phyloP scores from a whole-genome alignment of 768 basidiomycete species.

The Agaricus subrufescens region DNA sequence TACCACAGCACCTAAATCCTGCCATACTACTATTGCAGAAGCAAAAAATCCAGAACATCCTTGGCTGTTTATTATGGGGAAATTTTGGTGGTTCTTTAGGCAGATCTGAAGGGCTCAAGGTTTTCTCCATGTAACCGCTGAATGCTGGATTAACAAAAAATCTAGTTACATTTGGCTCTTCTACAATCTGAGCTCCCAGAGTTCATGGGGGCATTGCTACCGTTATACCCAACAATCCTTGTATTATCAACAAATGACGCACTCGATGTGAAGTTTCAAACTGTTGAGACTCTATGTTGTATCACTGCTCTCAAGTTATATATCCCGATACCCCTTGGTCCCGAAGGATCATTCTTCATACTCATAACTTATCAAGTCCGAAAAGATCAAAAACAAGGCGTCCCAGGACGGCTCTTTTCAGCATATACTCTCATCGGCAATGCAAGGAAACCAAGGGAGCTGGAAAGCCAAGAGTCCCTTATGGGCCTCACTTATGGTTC shows the following conservation, averaged over 20 bases:
- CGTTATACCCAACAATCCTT: slow-evolving; percentile 1
- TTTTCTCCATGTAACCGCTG: background rate
- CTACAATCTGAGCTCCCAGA: background rate
- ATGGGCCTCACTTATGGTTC: slow-evolving; percentile 41
- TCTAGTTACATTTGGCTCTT: slow-evolving; percentile 2
- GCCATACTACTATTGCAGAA: slow-evolving; percentile 23
- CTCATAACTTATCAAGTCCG: slow-evolving; percentile 3
- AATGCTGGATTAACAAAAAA: background rate
- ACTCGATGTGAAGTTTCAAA: background rate
- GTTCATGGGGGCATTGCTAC: background rate
- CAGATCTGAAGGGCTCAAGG: slow-evolving; percentile 2
- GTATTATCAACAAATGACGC: background rate
- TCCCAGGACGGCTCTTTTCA: slow-evolving; percentile 23
- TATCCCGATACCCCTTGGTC: background rate
- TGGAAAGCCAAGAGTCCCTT: slow-evolving; percentile 24
- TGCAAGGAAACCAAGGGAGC: slow-evolving; percentile 1
- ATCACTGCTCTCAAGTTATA: slow-evolving; percentile 3
- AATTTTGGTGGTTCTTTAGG: slow-evolving; percentile 1
- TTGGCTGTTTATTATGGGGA: background rate
- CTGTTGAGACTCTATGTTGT: slow-evolving; percentile 1
- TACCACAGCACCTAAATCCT: slow-evolving; percentile 42
- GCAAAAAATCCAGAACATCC: background rate
- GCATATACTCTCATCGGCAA: slow-evolving; percentile 21
- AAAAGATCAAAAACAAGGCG: slow-evolving; percentile 3
- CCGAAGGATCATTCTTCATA: background rate